Evolutionary conservation across 2,329 filamentous ascomycete species (phyloP), one percentile per base, ranked within the genome.

Genomic region (Fusarium sp.): DNA sequence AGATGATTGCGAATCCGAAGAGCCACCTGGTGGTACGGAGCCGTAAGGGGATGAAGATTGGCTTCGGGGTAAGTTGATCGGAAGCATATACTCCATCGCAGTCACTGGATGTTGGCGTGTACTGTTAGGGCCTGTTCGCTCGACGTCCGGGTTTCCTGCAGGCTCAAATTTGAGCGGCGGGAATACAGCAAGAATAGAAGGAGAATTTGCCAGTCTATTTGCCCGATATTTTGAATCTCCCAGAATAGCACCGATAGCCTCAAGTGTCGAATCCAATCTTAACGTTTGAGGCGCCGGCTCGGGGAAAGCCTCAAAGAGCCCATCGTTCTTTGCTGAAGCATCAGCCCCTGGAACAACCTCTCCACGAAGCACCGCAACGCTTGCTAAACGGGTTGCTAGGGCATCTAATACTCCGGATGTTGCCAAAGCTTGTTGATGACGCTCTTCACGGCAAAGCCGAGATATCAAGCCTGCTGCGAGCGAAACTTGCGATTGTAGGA

Each of bases 181-280:
- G 69, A 94, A 93, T 17, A 93, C 88, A 26, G 91, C 89, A 63
- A 93, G 83, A 45, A 95, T 90, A 1, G 90, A 88, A 4, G 92
- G 92, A 2, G 92, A 92, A 67, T 89, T 91, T 48, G 92, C 83
- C 55, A 94, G 87, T 76, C 94, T 89, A 73, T 92, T 92, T 15
- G 94, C 91, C 62, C 94, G 90, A 81, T 92, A 93, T 75, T 91
- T 92, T 2, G 96, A 98, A 77, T 94, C 90, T 69, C 91, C 89
- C 56, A 98, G 89, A 54, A 98, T 92, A 51, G 91, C 88, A 26
- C 91, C 88, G 57, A 97, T 89, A 0, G 95, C 94, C 70, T 94
- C 92, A 12, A 98, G 84, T 24, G 98, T 89, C 15, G 90, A 90
- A 4, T 90, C 87, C 44, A 97, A 83, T 68, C 88, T 89, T 32